Conservation (phyloP, 768 basidiomycete species). For the Lentinula edodes region DNA sequence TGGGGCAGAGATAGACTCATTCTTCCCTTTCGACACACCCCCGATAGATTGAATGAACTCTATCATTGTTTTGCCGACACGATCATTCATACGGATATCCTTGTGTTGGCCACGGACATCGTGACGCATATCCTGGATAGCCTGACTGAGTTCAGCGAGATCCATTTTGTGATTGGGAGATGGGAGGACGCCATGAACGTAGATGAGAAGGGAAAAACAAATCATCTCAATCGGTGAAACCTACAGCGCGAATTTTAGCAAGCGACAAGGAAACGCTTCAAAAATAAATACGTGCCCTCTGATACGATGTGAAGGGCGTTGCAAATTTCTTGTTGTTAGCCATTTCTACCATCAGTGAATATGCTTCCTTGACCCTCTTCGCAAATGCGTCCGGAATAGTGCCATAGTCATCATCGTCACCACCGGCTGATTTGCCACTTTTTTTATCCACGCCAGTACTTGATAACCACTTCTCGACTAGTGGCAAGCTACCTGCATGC, state of each 20-base stretch:
- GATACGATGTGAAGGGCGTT: neutral
- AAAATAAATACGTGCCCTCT: neutral
- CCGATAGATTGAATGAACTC: constrained; percentile 23
- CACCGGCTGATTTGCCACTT: neutral
- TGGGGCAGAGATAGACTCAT: neutral
- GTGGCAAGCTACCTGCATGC: neutral
- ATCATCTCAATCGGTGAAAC: constrained; percentile 7
- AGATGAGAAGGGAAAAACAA: constrained; percentile 1
- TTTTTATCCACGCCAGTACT: neutral
- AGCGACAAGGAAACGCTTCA: neutral
- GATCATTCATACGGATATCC: constrained; percentile 44
- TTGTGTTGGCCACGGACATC: constrained; percentile 33
- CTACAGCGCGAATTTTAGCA: neutral
- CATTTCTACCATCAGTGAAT: neutral
- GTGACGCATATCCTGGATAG: constrained; percentile 32
- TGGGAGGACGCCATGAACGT: constrained; percentile 5
- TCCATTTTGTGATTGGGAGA: constrained; percentile 13
- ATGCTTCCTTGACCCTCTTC: constrained; percentile 5
- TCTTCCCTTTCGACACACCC: neutral
- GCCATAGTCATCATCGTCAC: neutral
- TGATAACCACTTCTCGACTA: constrained; percentile 3
- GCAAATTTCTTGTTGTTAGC: neutral
- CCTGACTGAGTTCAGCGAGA: constrained; percentile 23
- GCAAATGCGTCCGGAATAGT: neutral
- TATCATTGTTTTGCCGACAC: constrained; percentile 31